Evolutionary conservation across 2,329 filamentous ascomycete genomes (phyloP).

Genomic region (Hysterium pulicare): DNA sequence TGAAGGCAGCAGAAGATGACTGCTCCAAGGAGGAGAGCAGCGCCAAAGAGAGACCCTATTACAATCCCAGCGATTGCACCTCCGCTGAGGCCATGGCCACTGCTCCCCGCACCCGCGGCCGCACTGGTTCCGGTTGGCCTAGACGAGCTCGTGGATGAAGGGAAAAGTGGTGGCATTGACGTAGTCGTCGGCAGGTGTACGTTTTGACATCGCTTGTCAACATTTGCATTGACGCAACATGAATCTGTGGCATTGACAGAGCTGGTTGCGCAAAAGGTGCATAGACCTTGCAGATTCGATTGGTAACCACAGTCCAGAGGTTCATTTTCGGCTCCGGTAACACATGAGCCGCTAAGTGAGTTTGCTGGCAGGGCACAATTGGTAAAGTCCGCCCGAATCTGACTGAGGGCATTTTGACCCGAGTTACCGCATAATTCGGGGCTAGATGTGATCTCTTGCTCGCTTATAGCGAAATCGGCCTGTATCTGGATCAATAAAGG

Average conservation of each 20-base stretch:
- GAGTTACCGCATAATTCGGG: slow-evolving; percentile 67
- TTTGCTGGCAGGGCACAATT: slow-evolving; percentile 81
- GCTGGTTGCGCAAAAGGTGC: slow-evolving; percentile 78
- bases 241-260: slow-evolving; percentile 91
- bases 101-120: slow-evolving; percentile 29
- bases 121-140: slow-evolving; percentile 34
- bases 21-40: slow-evolving; percentile 65
- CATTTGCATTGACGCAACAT: slow-evolving; percentile 81
- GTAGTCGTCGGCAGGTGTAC: slow-evolving; percentile 75
- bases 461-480: slow-evolving; percentile 83
- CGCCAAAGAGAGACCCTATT: slow-evolving; percentile 71
- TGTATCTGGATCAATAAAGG: slow-evolving; percentile 36
- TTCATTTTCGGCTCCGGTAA: slow-evolving; percentile 76
- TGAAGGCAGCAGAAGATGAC: slow-evolving; percentile 58
- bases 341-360: slow-evolving; percentile 71
- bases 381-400: slow-evolving; percentile 89
- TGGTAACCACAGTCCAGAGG: slow-evolving; percentile 81
- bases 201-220: slow-evolving; percentile 67
- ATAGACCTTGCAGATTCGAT: slow-evolving; percentile 69
- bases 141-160: slow-evolving; percentile 61
- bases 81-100: slow-evolving; percentile 61
- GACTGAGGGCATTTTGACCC: slow-evolving; percentile 61
- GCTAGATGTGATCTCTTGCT: slow-evolving; percentile 78
- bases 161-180: slow-evolving; percentile 56
- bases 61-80: slow-evolving; percentile 90